Conservation (phyloP, 2,329 filamentous ascomycete species). For the Pezicula carpinea region DNA sequence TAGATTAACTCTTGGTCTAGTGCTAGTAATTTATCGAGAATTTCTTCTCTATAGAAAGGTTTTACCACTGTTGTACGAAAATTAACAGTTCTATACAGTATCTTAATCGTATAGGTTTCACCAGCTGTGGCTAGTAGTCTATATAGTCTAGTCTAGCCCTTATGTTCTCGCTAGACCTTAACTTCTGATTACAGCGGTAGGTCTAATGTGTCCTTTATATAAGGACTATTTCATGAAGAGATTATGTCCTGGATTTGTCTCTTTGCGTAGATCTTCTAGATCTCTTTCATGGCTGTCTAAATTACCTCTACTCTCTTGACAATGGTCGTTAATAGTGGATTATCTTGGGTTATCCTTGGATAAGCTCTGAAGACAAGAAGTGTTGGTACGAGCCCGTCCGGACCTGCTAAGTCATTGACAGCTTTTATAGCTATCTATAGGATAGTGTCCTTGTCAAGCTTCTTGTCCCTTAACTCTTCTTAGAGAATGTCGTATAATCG, state of each 20-base stretch:
- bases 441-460: background rate
- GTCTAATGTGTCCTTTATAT: slow-evolving; percentile 1
- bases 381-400: too few species aligned
- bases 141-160: background rate
- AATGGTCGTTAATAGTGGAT: too few species aligned
- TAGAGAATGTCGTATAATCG: too few species aligned
- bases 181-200: slow-evolving; percentile 3
- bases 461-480: too few species aligned
- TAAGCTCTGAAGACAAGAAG: too few species aligned
- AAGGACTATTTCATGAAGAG: background rate
- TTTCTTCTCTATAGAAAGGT: slow-evolving; percentile 4
- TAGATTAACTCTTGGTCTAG: too few species aligned
- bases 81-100: background rate
- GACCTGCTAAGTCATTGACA: too few species aligned
- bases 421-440: too few species aligned
- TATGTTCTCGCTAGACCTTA: slow-evolving; percentile 3
- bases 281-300: too few species aligned
- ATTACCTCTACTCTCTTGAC: too few species aligned
- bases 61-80: slow-evolving; percentile 6
- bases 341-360: background rate
- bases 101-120: slow-evolving; percentile 3
- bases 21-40: too few species aligned
- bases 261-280: too few species aligned
- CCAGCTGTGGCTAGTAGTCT: background rate
- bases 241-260: background rate